These are phyloP conservation scores for Nymphaea colorata DNA, from an alignment of 164 flowering plant genomes.

Conservation along the genomic window DNA sequence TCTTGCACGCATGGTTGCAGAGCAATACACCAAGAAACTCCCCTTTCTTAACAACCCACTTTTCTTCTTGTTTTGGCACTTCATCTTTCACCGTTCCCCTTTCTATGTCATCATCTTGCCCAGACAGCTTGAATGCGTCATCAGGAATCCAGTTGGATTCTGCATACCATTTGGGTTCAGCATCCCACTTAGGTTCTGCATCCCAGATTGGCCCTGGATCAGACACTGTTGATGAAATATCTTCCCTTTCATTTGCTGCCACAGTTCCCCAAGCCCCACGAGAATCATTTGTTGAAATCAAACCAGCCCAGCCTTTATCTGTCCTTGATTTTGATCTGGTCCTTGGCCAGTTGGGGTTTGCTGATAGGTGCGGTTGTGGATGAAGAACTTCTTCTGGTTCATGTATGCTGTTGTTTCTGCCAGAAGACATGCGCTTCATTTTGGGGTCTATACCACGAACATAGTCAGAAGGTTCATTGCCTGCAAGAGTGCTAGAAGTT, in stretches of 20 bases:
- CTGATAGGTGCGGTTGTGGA: slow-evolving; percentile 57
- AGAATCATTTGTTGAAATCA: slow-evolving; percentile 51
- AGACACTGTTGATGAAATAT: slow-evolving; percentile 96
- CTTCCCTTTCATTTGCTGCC: slow-evolving; percentile 71
- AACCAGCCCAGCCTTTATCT: slow-evolving; percentile 79
- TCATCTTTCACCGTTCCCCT: slow-evolving; percentile 28
- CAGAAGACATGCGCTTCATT: slow-evolving; percentile 70
- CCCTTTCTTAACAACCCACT: slow-evolving; percentile 73
- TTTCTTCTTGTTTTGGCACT: slow-evolving; percentile 34
- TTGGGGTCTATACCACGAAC: slow-evolving; percentile 91
- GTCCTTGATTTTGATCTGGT: slow-evolving; percentile 83
- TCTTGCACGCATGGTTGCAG: slow-evolving; percentile 95
- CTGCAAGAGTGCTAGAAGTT: slow-evolving; percentile 60
- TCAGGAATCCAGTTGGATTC: slow-evolving; percentile 1
- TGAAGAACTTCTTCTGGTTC: slow-evolving; percentile 83
- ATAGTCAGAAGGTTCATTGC: slow-evolving; percentile 89
- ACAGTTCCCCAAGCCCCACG: slow-evolving; percentile 78
- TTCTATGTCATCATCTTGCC: slow-evolving; percentile 48
- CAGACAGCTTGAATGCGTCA: slow-evolving; percentile 67
- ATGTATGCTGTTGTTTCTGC: slow-evolving; percentile 48
- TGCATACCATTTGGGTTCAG: slow-evolving; percentile 61
- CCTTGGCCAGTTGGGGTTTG: slow-evolving; percentile 91
- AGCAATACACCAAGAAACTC: slow-evolving; percentile 78
- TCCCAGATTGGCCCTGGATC: slow-evolving; percentile 99
- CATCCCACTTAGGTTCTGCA: slow-evolving; percentile 93